phyloP scores from a whole-genome alignment of 495 filamentous ascomycete genomes.

The Penicillium herquei region DNA sequence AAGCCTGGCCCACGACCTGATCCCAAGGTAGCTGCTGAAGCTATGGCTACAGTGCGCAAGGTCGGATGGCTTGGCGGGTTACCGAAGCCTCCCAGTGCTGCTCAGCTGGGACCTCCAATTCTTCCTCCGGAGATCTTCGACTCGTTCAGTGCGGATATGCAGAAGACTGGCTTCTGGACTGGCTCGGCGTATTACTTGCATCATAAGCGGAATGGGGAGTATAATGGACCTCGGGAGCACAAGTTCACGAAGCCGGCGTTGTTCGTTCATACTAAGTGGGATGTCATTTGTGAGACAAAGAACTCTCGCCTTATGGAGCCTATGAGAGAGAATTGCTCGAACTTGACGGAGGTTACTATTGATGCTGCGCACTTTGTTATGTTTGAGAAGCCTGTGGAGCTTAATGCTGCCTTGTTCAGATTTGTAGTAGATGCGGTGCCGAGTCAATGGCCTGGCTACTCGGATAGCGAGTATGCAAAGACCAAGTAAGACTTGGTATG shows the following conservation, averaged over 20 bases:
- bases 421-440: neutral
- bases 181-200: constrained; percentile 3
- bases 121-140: neutral
- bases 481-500: neutral
- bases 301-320: neutral
- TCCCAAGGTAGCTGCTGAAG: neutral
- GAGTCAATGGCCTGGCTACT: neutral
- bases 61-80: neutral
- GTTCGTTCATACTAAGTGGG: constrained; percentile 1
- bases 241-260: neutral
- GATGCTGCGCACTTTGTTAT: neutral
- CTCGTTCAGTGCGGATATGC: neutral
- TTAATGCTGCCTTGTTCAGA: constrained; percentile 1
- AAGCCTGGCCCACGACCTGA: neutral
- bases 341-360: constrained; percentile 4
- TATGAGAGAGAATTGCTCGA: constrained; percentile 3
- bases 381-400: constrained; percentile 1
- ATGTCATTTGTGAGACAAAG: constrained; percentile 1
- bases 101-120: neutral
- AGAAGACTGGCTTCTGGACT: neutral
- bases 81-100: neutral
- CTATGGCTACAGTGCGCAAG: neutral
- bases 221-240: neutral
- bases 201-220: constrained; percentile 4
- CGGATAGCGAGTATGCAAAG: neutral